phyloP scores from a whole-genome alignment of 2,329 filamentous ascomycete genomes.

The Trichoderma harzianum region DNA sequence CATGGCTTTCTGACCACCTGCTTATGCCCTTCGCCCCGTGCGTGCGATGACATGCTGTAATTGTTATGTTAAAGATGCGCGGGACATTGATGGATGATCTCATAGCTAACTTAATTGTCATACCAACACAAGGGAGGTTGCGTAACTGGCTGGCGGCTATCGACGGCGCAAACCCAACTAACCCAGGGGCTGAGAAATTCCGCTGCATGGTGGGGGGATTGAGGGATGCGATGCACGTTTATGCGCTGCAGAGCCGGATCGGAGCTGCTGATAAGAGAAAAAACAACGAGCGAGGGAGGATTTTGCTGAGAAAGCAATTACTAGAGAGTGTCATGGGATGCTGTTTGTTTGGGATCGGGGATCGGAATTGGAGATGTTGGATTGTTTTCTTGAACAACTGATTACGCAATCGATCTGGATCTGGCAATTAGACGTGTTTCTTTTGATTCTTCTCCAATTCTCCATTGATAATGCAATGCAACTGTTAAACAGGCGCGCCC shows the following conservation, averaged over 20 bases:
- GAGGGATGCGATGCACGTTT: background rate
- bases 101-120: background rate
- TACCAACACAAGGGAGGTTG: background rate
- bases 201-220: background rate
- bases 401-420: background rate
- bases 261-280: background rate
- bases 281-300: background rate
- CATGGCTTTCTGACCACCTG: background rate
- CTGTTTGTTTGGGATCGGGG: background rate
- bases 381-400: background rate
- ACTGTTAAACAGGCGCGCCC: background rate
- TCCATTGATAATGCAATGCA: background rate
- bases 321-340: background rate
- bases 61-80: background rate
- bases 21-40: background rate
- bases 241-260: background rate
- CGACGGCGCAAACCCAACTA: background rate
- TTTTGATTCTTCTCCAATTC: background rate
- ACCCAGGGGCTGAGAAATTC: background rate
- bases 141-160: conserved; percentile 6
- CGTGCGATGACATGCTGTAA: background rate
- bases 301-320: background rate
- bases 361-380: background rate
- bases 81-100: conserved; percentile 4
- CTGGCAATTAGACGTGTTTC: background rate